Evolutionary conservation across 805 yeast species (phyloP), one percentile per base, ranked within the genome.

Genomic region (Cyberlindnera saturnus): DNA sequence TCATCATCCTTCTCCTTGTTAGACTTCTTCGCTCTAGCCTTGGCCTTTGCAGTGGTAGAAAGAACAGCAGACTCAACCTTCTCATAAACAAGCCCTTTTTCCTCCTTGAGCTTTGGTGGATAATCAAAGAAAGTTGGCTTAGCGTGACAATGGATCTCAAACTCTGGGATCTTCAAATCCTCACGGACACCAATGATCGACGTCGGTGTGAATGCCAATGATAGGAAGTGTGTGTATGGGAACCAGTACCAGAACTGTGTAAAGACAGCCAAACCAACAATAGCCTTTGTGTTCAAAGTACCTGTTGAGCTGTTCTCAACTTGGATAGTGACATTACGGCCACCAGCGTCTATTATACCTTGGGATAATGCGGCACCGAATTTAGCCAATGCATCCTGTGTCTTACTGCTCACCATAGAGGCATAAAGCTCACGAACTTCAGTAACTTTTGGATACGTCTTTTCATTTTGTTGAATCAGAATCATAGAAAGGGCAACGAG

Each of bases 281-380:
- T 82, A 0, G 96, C 93, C 64, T 86, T 85, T 60, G 83, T 81
- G 65, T 93, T 91, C 51, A 93, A 74, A 17, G 96, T 88, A 47
- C 89, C 95, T 34, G 96, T 88, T 53, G 89, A 90, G 19, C 81
- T 58, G 62, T 90, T 87, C 64, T 93, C 97, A 40, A 91, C 71
- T 53, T 85, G 85, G 51, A 93, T 89, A 0, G 98, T 89, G n/a
- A 86, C 95, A 57, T 93, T 93, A 61, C 98, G 81, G 11, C 99
- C 99, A 66, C 99, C 97, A 10, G 98, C 99, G 68, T 93, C 97
- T 62, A 93, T 82, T 50, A 93, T 91, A 64, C 99, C 99, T 69
- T 91, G 97, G 13, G 96, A 91, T 39, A 93, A 69, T 15, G 97
- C 87, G 28, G 98, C 97, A 61, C 99, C 99, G 66, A 91, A 93